Evolutionary conservation across 108 stramenopile genomes (phyloP), one percentile per base, ranked within the genome.

Genomic region (Cyclotella cryptica): DNA sequence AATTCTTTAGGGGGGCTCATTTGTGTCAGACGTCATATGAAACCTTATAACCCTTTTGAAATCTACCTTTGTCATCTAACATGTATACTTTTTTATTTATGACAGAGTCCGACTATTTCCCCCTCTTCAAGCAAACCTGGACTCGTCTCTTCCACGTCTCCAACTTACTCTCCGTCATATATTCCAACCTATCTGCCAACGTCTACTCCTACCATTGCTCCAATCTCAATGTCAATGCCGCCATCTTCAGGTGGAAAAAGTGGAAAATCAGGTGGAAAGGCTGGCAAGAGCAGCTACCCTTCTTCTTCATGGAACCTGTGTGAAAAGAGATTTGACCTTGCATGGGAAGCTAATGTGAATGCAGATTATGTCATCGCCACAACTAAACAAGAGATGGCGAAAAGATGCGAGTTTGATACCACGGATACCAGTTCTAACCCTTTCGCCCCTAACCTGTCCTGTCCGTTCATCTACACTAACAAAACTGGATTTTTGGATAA

Each of bases 401-500:
- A 9, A 27, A 1, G 19, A 47, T 66, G 65, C 24, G 45, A 45
- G 8, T 66, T 66, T 27, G 65, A 66, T 66, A 45, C 44, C 45
- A 66, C 29, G 18, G 65, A 66, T 57, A 57, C 55, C 22, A 57
- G 1, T 8, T 15, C n/a, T 11, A 39, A 30, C 46, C 45, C 22
- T 0, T 45, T 47, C 22, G 43, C 46, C 18, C 45, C 44, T 2
- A 66, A 66, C 12, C 24, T 66, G 46, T 11, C 21, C 0, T 66
- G 65, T 47, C 65, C 65, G 3, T 66, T 66, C 46, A 45, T 66
- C 26, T 66, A 26, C 22, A 47, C 65, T 18, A 43, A 43, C 5
- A 19, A 66, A 18, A 47, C 44, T 1, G 65, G 65, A 26, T 66
- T 66, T 47, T 66, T 66, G 44, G 65, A 66, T 46, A 47, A 1